A percentile compares a stretch with the other conserved stretches of the same genome.
These are phyloP conservation scores for Xerocomus potaroensis DNA, from an alignment of 768 basidiomycete genomes.

Conservation along the genomic window DNA sequence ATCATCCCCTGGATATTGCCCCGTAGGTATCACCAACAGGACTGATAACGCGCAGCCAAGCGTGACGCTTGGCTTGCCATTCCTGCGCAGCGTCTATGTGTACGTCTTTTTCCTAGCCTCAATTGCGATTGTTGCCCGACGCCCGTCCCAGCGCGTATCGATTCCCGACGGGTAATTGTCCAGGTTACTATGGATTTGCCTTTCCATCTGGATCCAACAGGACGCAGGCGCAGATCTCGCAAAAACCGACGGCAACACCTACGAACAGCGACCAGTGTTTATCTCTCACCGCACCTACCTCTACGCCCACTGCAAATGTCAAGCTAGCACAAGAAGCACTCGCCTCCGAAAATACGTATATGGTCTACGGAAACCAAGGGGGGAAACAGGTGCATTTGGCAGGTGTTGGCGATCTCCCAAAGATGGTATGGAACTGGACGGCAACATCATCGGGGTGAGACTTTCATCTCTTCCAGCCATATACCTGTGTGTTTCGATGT, in stretches of 20 bases:
- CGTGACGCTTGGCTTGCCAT: constrained; percentile 23
- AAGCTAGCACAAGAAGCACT: constrained; percentile 12
- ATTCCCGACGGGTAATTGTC: constrained; percentile 28
- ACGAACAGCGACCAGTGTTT: constrained; percentile 24
- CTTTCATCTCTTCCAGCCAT: not conserved
- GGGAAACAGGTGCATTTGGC: constrained; percentile 4
- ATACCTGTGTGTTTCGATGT: not conserved
- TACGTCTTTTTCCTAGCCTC: constrained; percentile 6
- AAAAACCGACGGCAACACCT: constrained; percentile 26
- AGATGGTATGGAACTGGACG: constrained; percentile 21
- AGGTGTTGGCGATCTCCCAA: constrained; percentile 15
- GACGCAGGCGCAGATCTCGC: constrained; percentile 25
- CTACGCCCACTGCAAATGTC: constrained; percentile 22
- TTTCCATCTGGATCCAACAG: constrained; percentile 27
- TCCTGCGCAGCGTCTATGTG: constrained; percentile 31
- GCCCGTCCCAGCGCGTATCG: constrained; percentile 26
- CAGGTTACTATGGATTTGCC: constrained; percentile 31
- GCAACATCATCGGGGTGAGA: constrained; percentile 4
- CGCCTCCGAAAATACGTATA: constrained; percentile 3
- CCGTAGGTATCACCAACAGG: constrained; percentile 19
- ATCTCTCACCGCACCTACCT: constrained; percentile 23
- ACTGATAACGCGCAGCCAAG: constrained; percentile 10
- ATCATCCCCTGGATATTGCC: constrained; percentile 7
- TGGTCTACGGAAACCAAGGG: constrained; percentile 12
- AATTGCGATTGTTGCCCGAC: not conserved